Evolutionary conservation across 495 filamentous ascomycete species (phyloP), one percentile per base, ranked within the genome.

Genomic region (Tetracladium setigerum): DNA sequence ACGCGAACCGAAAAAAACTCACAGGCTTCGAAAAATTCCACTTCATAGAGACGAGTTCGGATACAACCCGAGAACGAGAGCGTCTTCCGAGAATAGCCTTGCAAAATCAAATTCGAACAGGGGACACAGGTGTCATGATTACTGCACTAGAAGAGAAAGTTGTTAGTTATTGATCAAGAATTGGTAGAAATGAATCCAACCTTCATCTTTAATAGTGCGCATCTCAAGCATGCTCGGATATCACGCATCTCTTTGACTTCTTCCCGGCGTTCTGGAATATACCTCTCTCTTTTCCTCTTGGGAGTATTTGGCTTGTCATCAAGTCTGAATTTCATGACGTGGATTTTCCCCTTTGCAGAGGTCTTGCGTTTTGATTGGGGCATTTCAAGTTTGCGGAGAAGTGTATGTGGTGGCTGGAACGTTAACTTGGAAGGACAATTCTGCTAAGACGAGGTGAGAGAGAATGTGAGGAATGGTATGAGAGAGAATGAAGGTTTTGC

Each of bases 1-100:
- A n/a, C n/a, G n/a, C n/a, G n/a, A n/a, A n/a, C 5, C 31, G 5
- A 16, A 37, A 16, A 19, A 19, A 19, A 35, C 45, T 47, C 15
- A 49, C 38, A 24, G 16, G 17, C 0, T 14, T 41, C 46, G 37
- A 49, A 42, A 1, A 49, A 11, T 15, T 38, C 42, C 10, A 41
- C 46, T 34, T 49, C 38, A 41, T 27, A 36, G 4, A 41, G 38
- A 7, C 37, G 17, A 7, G 38, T 49, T 15, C 46, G n/a, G 30
- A 49, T 42, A 17, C 24, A 49, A 9, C 22, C 46, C 17, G 46
- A 49, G 46, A 49, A 49, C 16, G 46, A 34, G 16, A 34, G 42
- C 4, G 37, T 36, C 30, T 49, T 14, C 17, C 18, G 41, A 13
- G 34, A 13, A 34, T 49, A 32, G 10, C 15, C 15, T 24, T 36